A percentile compares a stretch with the other conserved stretches of the same genome.
Conservation (phyloP, 805 yeast species). For the Saccharomycopsis sp. region DNA sequence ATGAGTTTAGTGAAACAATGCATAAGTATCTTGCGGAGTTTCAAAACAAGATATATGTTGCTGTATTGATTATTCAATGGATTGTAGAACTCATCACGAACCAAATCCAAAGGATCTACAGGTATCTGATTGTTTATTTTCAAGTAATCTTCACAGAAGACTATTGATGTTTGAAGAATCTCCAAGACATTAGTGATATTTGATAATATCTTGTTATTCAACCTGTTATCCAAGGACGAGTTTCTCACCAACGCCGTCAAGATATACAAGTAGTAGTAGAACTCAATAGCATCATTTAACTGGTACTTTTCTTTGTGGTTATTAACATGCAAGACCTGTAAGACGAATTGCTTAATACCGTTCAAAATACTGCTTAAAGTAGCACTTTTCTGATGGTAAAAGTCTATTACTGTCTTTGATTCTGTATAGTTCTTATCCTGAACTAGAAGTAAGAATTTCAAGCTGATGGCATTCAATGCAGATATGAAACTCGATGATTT, state of each 20-base stretch:
- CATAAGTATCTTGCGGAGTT: slow-evolving; percentile 4
- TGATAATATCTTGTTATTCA: slow-evolving; percentile 14
- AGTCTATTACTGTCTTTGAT: slow-evolving; percentile 7
- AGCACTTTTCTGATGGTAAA: not conserved
- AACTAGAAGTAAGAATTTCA: slow-evolving; percentile 8
- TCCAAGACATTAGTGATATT: slow-evolving; percentile 10
- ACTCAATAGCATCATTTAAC: slow-evolving; percentile 9
- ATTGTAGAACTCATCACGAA: slow-evolving; percentile 3
- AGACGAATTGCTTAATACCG: not conserved
- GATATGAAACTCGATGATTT: not conserved
- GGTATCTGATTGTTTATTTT: not conserved
- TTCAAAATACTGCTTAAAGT: not conserved
- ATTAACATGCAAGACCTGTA: slow-evolving; percentile 9
- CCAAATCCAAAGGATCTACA: not conserved
- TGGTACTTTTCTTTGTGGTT: slow-evolving; percentile 4
- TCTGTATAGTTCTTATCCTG: slow-evolving; percentile 18
- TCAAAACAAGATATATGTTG: slow-evolving; percentile 13
- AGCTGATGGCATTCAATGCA: slow-evolving; percentile 3
- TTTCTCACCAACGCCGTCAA: slow-evolving; percentile 14
- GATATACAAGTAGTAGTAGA: slow-evolving; percentile 11
- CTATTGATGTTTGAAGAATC: slow-evolving; percentile 9
- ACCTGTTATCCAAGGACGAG: slow-evolving; percentile 2
- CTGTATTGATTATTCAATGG: slow-evolving; percentile 8
- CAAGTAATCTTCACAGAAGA: slow-evolving; percentile 17
- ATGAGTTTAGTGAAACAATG: slow-evolving; percentile 10